These are phyloP conservation scores for Coniophora puteana DNA, from an alignment of 1,284 basidiomycete genomes.

Conservation along the genomic window DNA sequence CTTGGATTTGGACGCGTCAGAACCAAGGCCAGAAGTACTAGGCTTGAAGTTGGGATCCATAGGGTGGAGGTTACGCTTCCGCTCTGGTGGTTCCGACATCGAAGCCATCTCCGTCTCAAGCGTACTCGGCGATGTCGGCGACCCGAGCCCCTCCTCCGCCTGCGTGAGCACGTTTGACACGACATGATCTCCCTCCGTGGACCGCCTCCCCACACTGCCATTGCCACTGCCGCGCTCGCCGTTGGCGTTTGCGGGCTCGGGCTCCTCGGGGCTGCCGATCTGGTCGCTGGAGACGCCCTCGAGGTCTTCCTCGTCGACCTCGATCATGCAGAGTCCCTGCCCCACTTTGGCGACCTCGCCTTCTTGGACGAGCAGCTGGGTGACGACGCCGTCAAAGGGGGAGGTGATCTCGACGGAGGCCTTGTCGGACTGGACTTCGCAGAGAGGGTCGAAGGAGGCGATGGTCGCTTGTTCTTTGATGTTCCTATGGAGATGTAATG, in stretches of 20 bases:
- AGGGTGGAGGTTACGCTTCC: slow-evolving; percentile 44
- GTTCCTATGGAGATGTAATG: slow-evolving; percentile 36
- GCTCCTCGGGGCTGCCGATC: slow-evolving; percentile 11
- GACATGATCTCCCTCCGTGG: too few relatives aligned
- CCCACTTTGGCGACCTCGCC: slow-evolving; percentile 90
- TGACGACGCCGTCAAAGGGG: slow-evolving; percentile 79
- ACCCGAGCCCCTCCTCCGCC: too few relatives aligned
- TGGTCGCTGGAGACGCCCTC: slow-evolving; percentile 9
- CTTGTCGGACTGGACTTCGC: slow-evolving; percentile 95
- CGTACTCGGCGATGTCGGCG: slow-evolving; percentile 11
- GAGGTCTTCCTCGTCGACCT: slow-evolving; percentile 62
- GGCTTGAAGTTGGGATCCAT: slow-evolving; percentile 55
- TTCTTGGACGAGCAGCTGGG: slow-evolving; percentile 71
- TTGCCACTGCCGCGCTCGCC: too few relatives aligned
- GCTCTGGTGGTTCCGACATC: slow-evolving; percentile 1
- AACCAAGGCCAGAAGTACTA: too few relatives aligned
- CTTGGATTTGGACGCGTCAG: slow-evolving; percentile 12
- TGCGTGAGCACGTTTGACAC: too few relatives aligned
- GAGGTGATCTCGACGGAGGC: slow-evolving; percentile 92
- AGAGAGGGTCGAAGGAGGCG: slow-evolving; percentile 81
- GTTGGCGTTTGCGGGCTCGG: not conserved
- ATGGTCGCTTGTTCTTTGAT: slow-evolving; percentile 59
- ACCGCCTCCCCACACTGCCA: too few relatives aligned
- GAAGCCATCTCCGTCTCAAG: not conserved
- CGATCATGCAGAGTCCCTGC: slow-evolving; percentile 77